These are phyloP conservation scores for Closterium sp. DNA, from an alignment of 139 green algal species.

Conservation along the genomic window DNA sequence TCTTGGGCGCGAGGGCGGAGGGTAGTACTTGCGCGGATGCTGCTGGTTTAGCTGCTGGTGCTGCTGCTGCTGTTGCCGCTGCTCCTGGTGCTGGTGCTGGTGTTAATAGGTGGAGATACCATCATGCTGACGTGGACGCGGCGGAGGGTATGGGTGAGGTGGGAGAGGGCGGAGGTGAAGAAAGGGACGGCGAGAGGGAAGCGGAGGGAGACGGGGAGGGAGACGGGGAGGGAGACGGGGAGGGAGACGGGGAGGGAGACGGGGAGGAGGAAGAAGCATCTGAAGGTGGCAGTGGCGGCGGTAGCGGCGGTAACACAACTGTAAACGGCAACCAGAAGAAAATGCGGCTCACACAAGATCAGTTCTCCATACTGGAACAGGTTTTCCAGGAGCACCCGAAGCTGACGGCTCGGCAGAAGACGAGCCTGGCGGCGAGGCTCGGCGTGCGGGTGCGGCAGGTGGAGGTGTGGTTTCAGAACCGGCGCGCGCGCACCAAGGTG, in stretches of 20 bases:
- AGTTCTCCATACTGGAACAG: neutral
- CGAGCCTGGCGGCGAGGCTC: conserved; percentile 3
- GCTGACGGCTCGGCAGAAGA: conserved; percentile 7
- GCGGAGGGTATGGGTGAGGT: neutral
- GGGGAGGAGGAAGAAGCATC: neutral
- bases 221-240: neutral
- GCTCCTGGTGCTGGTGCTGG: neutral
- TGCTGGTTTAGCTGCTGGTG: neutral
- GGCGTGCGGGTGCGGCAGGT: conserved; percentile 29
- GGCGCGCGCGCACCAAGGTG: conserved; percentile 26
- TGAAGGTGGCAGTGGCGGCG: neutral
- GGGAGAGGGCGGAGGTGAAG: neutral
- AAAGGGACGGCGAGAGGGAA: neutral
- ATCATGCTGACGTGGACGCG: neutral
- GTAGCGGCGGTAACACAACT: neutral
- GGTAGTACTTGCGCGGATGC: neutral
- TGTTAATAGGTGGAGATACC: neutral
- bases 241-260: neutral
- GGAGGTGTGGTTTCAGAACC: conserved; percentile 45
- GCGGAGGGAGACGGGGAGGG: too few relatives aligned
- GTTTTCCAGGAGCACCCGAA: conserved; percentile 13
- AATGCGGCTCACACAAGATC: conserved; percentile 3
- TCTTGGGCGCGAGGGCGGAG: neutral
- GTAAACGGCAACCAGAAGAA: conserved; percentile 4
- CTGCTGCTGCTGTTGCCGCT: neutral